These are phyloP conservation scores for Microstroma glucosiphilum DNA, from an alignment of 1,284 basidiomycete species.

Conservation along the genomic window DNA sequence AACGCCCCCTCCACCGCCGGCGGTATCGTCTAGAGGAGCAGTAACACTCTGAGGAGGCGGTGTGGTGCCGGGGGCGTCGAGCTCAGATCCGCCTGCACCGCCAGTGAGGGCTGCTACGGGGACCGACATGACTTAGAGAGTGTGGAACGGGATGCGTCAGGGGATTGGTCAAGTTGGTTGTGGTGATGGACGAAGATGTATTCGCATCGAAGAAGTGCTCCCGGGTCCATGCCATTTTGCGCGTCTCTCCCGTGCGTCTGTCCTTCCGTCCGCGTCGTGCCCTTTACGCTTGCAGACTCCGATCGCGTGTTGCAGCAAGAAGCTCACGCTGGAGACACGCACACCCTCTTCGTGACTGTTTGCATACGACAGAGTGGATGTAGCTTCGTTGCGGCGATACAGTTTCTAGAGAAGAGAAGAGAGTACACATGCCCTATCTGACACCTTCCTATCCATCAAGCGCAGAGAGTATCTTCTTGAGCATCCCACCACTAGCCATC, in stretches of 20 bases:
- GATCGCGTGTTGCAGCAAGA: no score
- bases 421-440: no score
- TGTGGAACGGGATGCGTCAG: background rate
- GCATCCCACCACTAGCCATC: background rate
- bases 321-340: no score
- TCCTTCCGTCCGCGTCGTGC: constrained; percentile 1
- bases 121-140: background rate
- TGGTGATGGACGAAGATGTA: background rate
- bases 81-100: background rate
- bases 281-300: background rate
- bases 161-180: background rate
- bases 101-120: constrained; percentile 3
- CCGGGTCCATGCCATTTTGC: background rate
- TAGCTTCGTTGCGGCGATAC: no score
- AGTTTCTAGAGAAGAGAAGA: no score
- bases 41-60: constrained; percentile 1
- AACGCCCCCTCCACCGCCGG: constrained; percentile 7
- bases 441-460: no score
- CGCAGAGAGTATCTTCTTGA: background rate
- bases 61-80: constrained; percentile 1
- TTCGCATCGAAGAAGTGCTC: no score
- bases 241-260: background rate
- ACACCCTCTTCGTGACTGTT: no score
- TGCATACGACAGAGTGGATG: no score
- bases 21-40: constrained; percentile 11